These are phyloP conservation scores for Trypanosoma platydactyli DNA, from an alignment of 208 protist species.

Conservation along the genomic window DNA sequence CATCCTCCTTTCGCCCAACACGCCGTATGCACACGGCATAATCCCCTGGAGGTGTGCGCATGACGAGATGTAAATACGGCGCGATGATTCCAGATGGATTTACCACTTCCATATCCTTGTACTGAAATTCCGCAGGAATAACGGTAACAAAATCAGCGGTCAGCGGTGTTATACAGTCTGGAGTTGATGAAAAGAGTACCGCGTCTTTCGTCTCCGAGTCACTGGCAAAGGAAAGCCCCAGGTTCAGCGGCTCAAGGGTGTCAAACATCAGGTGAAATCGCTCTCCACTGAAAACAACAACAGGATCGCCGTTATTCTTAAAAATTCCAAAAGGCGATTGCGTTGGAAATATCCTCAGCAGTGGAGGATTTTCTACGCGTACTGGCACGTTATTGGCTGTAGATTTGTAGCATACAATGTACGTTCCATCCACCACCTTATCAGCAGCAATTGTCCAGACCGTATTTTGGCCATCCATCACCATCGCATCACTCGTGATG, in stretches of 20 bases:
- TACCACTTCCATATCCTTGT: conserved; percentile 42
- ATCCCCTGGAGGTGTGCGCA: conserved; percentile 48
- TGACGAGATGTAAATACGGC: conserved; percentile 76
- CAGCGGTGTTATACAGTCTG: conserved; percentile 36
- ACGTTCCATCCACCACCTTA: conserved; percentile 39
- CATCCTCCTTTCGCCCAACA: conserved; percentile 36
- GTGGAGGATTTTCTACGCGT: conserved; percentile 51
- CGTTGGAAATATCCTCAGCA: conserved; percentile 53
- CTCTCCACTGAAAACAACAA: conserved; percentile 61
- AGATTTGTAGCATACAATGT: conserved; percentile 80
- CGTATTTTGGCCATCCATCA: conserved; percentile 37
- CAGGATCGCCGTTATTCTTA: conserved; percentile 38
- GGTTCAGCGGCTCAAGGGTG: conserved; percentile 57
- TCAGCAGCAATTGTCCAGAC: conserved; percentile 63
- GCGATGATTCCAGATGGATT: conserved; percentile 27
- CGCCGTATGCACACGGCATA: conserved; percentile 85
- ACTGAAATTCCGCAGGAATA: conserved; percentile 75
- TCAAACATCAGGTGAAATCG: conserved; percentile 85
- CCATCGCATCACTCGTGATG: conserved; percentile 26
- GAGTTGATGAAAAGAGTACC: conserved; percentile 58
- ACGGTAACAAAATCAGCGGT: conserved; percentile 31
- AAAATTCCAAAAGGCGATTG: conserved; percentile 79
- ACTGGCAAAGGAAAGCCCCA: conserved; percentile 27
- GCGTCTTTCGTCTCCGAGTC: conserved; percentile 30
- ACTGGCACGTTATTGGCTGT: conserved; percentile 50